These are phyloP conservation scores for Penicillium sp. DNA, from an alignment of 2,329 filamentous ascomycete genomes.

Conservation along the genomic window DNA sequence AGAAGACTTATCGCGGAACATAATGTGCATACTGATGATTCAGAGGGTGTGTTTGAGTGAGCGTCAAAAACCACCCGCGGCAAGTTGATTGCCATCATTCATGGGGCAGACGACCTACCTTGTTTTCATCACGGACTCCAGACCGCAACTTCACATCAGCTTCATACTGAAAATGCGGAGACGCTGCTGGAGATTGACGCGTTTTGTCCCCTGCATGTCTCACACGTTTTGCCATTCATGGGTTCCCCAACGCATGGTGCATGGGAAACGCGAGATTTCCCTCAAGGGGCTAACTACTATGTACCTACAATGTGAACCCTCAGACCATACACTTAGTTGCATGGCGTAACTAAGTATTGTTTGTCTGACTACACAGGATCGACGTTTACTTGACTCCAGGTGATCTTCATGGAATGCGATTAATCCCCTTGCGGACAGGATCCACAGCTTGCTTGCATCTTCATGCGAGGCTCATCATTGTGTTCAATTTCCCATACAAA, in stretches of 20 bases:
- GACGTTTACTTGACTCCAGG: background rate
- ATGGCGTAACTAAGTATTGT: conserved; percentile 8
- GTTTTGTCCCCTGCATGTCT: conserved; percentile 18
- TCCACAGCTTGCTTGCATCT: conserved; percentile 14
- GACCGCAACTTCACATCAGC: conserved; percentile 17
- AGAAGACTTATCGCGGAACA: conserved; percentile 7
- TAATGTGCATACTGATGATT: background rate
- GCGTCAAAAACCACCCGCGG: background rate
- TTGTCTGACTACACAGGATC: background rate
- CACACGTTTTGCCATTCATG: conserved; percentile 19
- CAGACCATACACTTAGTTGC: background rate
- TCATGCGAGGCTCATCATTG: conserved; percentile 23
- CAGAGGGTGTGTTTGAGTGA: background rate
- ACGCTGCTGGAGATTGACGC: background rate
- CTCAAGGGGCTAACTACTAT: conserved; percentile 4
- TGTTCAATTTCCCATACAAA: conserved; percentile 1
- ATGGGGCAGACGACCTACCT: background rate
- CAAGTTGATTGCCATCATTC: background rate
- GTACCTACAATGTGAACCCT: background rate
- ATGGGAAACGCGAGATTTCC: conserved; percentile 4
- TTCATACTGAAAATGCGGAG: background rate
- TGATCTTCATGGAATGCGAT: conserved; percentile 19
- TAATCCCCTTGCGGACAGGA: conserved; percentile 16
- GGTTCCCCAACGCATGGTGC: conserved; percentile 10
- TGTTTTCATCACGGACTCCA: background rate